Evolutionary conservation across 306 rosid species (phyloP), one percentile per base, ranked within the genome.

Genomic region (Quercus variabilis): DNA sequence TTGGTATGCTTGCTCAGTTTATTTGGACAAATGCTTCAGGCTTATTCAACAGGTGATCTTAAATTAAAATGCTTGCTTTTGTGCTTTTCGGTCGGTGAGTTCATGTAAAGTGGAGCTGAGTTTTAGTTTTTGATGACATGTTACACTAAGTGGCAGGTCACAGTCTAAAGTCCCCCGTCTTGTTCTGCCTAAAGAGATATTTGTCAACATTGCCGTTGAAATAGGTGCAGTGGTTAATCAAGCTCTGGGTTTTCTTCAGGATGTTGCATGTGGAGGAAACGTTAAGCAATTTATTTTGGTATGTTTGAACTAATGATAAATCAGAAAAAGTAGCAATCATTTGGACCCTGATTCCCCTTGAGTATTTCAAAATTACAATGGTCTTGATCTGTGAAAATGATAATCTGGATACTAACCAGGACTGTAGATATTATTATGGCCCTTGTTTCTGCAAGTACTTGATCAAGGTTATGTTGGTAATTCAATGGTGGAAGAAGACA

Each of bases 1-100:
- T 95, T 82, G 88, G 78, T 73, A 81, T 95, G 93, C 84, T 91
- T 76, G 93, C 76, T 77, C 99, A 93, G 87, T 95, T 93, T 83
- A 52, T 95, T 21, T 91, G 91, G 97, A 73, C 89, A 74, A 95
- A 91, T 82, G 89, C 90, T 73, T 90, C 99, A 1, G 86, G 92
- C 75, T 31, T 87, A 72, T 2, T 89, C 55, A 81, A 74, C 91
- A 90, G 98, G 99, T 92, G 17, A 67, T 67, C 72, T 67, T 33
- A n/a, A 75, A 79, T 74, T 63, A 25, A 74, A 77, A 54, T 72
- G 76, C 5, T 54, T 58, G 25, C 64, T 80, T 74, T 15, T 77
- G 54, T 80, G 77, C 81, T 75, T 70, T 79, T 76, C 41, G 43
- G 17, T 70, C 18, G 7, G 64, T 20, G 7, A 52, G 38, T 21